Base-by-base conservation (phyloP, 2,329 filamentous ascomycete species). In the Cadophora sp. region DNA sequence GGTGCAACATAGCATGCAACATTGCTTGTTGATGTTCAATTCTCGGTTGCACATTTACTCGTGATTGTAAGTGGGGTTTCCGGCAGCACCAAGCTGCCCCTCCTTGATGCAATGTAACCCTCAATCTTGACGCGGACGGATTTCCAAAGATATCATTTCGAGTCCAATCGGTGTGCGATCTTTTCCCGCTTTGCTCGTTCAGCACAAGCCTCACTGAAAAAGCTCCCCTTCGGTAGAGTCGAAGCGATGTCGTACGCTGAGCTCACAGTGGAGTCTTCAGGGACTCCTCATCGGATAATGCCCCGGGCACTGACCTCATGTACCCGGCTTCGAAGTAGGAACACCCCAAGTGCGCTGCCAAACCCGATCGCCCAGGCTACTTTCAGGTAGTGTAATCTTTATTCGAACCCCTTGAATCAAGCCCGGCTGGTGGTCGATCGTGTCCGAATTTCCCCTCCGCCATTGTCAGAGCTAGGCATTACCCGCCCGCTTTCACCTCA, bases 401-500 rank as follows among this genome's bases (percentile, higher is more conserved):
- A 40, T 40, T 59, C 34, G 3, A 59, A 37, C 22, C 34, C 40
- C 19, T 31, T 40, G n/a, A 55, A 31, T 9, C 16, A 6, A n/a
- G 19, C 3, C 7, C 2, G 53, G 31, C 55, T 59, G 55, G 7
- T 5, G n/a, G n/a, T 59, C 31, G 9, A 19, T 59, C 22, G 43
- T 26, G 22, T 31, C n/a, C 19, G n/a, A n/a, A 9, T 37, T 58
- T 58, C 55, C 55, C 55, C 55, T 58, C 55, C 16, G 7, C 27
- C 51, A 27, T 14, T 29, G 26, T 55, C 31, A 58, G 22, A 62
- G 40, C 59, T 50, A 50, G 46, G 59, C 59, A 12, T 50, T 62
- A 62, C 59, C 59, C 59, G 40, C 37, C 37, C 58, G 37, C 58
- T 65, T 43, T 40, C 56, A 40, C 16, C 34, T 59, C 31, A 62